phyloP scores from a whole-genome alignment of 805 yeast species.

The Trichomonascus vanleenenianus region DNA sequence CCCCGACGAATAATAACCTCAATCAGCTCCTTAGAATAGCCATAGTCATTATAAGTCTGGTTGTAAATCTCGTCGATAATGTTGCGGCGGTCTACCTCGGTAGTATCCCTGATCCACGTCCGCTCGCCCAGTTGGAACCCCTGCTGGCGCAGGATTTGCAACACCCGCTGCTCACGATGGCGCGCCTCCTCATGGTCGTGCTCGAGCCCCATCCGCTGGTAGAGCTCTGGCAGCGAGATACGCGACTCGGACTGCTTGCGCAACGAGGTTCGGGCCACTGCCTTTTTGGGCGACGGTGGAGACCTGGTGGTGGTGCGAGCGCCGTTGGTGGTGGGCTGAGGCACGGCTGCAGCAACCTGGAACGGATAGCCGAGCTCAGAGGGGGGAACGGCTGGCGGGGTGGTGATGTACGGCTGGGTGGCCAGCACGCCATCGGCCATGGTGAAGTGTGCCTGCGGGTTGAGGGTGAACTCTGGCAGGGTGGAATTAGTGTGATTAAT shows the following conservation, averaged over 20 bases:
- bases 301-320: too few species aligned
- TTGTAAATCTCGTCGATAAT: slow-evolving; percentile 43
- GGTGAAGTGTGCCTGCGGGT: too few species aligned
- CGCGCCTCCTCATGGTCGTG: slow-evolving; percentile 32
- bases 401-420: too few species aligned
- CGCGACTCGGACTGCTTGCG: slow-evolving; percentile 30
- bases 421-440: too few species aligned
- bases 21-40: slow-evolving; percentile 45
- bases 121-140: slow-evolving; percentile 68
- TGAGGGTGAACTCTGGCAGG: too few species aligned
- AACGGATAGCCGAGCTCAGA: too few species aligned
- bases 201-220: slow-evolving; percentile 31
- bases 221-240: slow-evolving; percentile 31
- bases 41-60: slow-evolving; percentile 41
- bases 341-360: too few species aligned
- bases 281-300: not conserved
- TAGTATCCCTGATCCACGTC: slow-evolving; percentile 82
- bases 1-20: slow-evolving; percentile 77
- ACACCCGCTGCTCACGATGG: slow-evolving; percentile 30
- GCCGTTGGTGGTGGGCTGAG: too few species aligned
- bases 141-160: slow-evolving; percentile 37
- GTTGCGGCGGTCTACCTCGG: slow-evolving; percentile 40
- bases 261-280: not conserved
- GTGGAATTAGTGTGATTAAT: too few species aligned
- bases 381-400: too few species aligned